phyloP scores from a whole-genome alignment of 495 filamentous ascomycete genomes.

The Penicillium tannophilum region DNA sequence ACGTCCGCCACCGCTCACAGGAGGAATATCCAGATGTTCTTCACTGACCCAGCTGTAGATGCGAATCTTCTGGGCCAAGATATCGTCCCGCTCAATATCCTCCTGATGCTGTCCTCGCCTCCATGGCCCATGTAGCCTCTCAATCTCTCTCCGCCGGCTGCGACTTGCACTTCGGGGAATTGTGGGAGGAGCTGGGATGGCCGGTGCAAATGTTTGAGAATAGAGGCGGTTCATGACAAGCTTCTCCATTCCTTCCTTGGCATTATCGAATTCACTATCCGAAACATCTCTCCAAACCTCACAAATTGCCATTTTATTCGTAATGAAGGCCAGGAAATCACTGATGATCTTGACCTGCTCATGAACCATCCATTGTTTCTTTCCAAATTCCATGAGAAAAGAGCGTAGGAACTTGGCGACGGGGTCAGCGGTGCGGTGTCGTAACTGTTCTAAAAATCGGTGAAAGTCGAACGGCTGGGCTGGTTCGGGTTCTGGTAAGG shows the following conservation, averaged over 20 bases:
- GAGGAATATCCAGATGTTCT: slow-evolving; percentile 90
- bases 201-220: slow-evolving; percentile 92
- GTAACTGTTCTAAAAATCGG: slow-evolving; percentile 90
- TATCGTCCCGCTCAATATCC: slow-evolving; percentile 94
- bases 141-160: slow-evolving; percentile 66
- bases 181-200: slow-evolving; percentile 80
- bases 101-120: slow-evolving; percentile 95
- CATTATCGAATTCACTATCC: slow-evolving; percentile 97
- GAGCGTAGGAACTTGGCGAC: slow-evolving; percentile 94
- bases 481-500: slow-evolving; percentile 86
- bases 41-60: slow-evolving; percentile 97
- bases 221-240: slow-evolving; percentile 99
- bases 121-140: slow-evolving; percentile 75
- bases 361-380: slow-evolving; percentile 99
- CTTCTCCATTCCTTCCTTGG: slow-evolving; percentile 99
- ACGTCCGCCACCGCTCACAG: slow-evolving; percentile 79
- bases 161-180: slow-evolving; percentile 63
- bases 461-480: slow-evolving; percentile 97
- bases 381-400: slow-evolving; percentile 92
- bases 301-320: slow-evolving; percentile 97
- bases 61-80: slow-evolving; percentile 90
- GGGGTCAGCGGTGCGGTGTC: slow-evolving; percentile 93
- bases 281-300: slow-evolving; percentile 96
- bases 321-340: slow-evolving; percentile 97
- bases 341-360: slow-evolving; percentile 98